Base-by-base conservation (phyloP, 163 green algal species). In the Chloromonas sp. region DNA sequence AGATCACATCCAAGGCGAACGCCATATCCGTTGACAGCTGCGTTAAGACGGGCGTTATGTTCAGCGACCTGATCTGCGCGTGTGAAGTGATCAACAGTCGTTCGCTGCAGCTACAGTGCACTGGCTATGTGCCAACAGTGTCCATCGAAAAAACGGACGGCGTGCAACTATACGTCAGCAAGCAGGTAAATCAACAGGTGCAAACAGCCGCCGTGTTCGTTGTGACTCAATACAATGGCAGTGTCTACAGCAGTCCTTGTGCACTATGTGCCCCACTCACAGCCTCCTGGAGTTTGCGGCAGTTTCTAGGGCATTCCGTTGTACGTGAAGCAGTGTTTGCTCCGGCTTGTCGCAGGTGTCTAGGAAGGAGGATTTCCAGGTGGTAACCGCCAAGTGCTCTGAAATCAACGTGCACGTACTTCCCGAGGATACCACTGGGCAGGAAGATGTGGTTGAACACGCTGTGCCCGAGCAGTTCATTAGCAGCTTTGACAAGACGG, bases 1-100 rank as follows among this genome's bases (percentile, higher is more conserved):
- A 97, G 92, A 85, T 98, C 1, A 88, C 93, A 36, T 94, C 93
- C 87, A 98, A 98, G 88, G 92, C 96, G n/a, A 98, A 98, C 87
- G 90, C 94, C 60, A 94, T 98, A 86, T 93, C 90, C 3, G 57
- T 98, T 61, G 95, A 98, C 90, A 87, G 85, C 15, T 98, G 96
- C 91, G 83, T 71, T 60, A 85, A 86, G 57, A 89, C 85, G 0
- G 95, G 93, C 0, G 78, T 98, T 60, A 82, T 98, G 59, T 98
- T 98, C 81, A 88, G 94, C 0, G 81, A 92, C 81, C 92, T 98
- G 14, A 93, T 98, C 61, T 88, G 94, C 11, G 88, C 86, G 0
- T 91, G 89, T 14, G 96, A 98, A 87, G 84, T 96, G 3, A 92
- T 98, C 85, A 98, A 98, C 89, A 95, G 92, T 90, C 85, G 2